These are phyloP conservation scores for Kluyveromyces marxianus DNA, from an alignment of 1,139 yeast genomes.

Conservation along the genomic window DNA sequence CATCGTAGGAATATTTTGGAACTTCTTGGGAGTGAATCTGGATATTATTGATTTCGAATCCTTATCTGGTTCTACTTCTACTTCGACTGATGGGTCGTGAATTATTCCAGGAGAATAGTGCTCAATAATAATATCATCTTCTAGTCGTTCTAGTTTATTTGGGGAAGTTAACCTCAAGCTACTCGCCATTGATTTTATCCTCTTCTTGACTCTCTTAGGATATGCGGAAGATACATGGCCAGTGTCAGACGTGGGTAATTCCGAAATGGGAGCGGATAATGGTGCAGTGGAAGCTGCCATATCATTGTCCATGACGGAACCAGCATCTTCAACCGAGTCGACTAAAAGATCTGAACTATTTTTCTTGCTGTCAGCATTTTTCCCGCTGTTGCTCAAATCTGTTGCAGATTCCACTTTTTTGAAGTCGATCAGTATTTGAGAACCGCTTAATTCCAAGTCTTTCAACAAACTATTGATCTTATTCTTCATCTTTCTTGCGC, in stretches of 20 bases:
- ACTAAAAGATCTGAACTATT: neutral
- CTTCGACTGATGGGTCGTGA: neutral
- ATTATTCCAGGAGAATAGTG: slow-evolving; percentile 4
- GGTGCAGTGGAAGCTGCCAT: neutral
- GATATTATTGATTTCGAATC: slow-evolving; percentile 1
- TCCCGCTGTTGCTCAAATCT: neutral
- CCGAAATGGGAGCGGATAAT: neutral
- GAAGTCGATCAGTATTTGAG: slow-evolving; percentile 6
- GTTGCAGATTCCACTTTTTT: neutral
- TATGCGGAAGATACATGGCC: neutral
- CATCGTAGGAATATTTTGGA: slow-evolving; percentile 29
- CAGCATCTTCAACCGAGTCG: neutral
- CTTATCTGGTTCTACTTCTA: neutral
- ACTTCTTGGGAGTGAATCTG: neutral
- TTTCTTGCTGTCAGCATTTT: neutral
- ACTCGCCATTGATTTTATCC: slow-evolving; percentile 7
- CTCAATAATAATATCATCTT: slow-evolving; percentile 12
- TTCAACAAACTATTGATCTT: slow-evolving; percentile 13
- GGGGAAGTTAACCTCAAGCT: slow-evolving; percentile 4
- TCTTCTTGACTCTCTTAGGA: slow-evolving; percentile 5
- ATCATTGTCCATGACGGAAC: neutral
- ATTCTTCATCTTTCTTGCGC: slow-evolving; percentile 29
- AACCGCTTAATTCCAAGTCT: slow-evolving; percentile 11
- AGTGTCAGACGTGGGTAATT: neutral
- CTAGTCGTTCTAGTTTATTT: slow-evolving; percentile 6